phyloP scores from a whole-genome alignment of 495 filamentous ascomycete species.

The Neurospora sp. region DNA sequence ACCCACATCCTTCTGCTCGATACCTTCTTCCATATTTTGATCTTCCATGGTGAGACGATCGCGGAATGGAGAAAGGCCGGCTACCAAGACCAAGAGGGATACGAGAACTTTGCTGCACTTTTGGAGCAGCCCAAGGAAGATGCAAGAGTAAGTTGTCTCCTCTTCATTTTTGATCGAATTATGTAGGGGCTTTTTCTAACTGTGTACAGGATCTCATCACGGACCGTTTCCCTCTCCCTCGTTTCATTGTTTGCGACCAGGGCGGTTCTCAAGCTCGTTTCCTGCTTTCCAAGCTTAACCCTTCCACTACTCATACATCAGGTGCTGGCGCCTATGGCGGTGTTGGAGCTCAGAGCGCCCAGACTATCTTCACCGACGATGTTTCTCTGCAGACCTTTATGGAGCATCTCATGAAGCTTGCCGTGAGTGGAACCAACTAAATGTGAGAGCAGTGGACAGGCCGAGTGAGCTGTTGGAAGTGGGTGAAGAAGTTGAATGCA shows the following conservation, averaged over 20 bases:
- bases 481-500: background rate
- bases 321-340: slow-evolving; percentile 73
- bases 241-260: slow-evolving; percentile 98
- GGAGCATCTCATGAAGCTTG: slow-evolving; percentile 97
- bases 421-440: slow-evolving; percentile 49
- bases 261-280: slow-evolving; percentile 97
- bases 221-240: slow-evolving; percentile 93
- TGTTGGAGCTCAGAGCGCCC: slow-evolving; percentile 72
- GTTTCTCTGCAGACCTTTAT: slow-evolving; percentile 98
- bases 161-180: background rate
- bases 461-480: background rate
- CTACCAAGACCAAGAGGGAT: slow-evolving; percentile 96
- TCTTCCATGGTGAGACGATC: slow-evolving; percentile 97
- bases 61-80: slow-evolving; percentile 98
- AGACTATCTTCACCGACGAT: slow-evolving; percentile 99
- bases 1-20: slow-evolving; percentile 91
- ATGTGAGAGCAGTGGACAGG: background rate
- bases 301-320: slow-evolving; percentile 93
- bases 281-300: slow-evolving; percentile 94
- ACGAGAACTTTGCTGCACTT: slow-evolving; percentile 87
- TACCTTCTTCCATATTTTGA: slow-evolving; percentile 99
- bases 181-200: slow-evolving; percentile 5
- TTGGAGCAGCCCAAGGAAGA: slow-evolving; percentile 97
- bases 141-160: slow-evolving; percentile 57
- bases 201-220: slow-evolving; percentile 78